Percentiles rank a stretch among this genome's conserved stretches.
These are phyloP conservation scores for Drechslerella stenobrocha DNA, from an alignment of 2,329 filamentous ascomycete species.

Conservation along the genomic window DNA sequence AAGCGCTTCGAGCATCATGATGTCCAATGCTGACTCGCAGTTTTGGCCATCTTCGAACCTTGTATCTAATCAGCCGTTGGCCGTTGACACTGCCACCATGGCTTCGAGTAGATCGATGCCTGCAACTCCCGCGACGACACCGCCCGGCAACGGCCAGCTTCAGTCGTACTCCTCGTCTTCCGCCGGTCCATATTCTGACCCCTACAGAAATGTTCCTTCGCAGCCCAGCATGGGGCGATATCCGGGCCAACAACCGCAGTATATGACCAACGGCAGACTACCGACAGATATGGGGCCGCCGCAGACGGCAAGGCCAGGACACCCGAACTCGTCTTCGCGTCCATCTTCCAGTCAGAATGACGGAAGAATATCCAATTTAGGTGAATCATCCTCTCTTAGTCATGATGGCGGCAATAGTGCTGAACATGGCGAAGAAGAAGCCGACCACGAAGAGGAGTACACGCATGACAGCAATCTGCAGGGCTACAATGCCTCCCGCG, in stretches of 20 bases:
- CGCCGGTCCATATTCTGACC: conserved; percentile 72
- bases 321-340: conserved; percentile 60
- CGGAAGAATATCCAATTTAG: conserved; percentile 54
- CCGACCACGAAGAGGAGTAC: conserved; percentile 68
- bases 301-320: conserved; percentile 63
- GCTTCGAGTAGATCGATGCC: conserved; percentile 83
- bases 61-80: conserved; percentile 73
- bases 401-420: conserved; percentile 62
- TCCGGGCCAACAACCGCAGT: conserved; percentile 62
- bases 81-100: conserved; percentile 73
- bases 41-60: conserved; percentile 67
- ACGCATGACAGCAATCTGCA: conserved; percentile 74
- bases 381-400: conserved; percentile 62
- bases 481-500: conserved; percentile 35
- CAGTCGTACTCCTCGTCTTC: conserved; percentile 65
- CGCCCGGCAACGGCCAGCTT: conserved; percentile 79
- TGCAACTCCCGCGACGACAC: conserved; percentile 86
- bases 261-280: conserved; percentile 64
- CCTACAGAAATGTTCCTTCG: conserved; percentile 65
- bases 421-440: conserved; percentile 66
- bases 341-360: conserved; percentile 53
- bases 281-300: conserved; percentile 82
- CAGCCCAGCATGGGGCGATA: conserved; percentile 72
- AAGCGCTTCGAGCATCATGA: conserved; percentile 84
- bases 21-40: conserved; percentile 76